phyloP scores from a whole-genome alignment of 108 stramenopile species.

The Skeletonema menzelii region DNA sequence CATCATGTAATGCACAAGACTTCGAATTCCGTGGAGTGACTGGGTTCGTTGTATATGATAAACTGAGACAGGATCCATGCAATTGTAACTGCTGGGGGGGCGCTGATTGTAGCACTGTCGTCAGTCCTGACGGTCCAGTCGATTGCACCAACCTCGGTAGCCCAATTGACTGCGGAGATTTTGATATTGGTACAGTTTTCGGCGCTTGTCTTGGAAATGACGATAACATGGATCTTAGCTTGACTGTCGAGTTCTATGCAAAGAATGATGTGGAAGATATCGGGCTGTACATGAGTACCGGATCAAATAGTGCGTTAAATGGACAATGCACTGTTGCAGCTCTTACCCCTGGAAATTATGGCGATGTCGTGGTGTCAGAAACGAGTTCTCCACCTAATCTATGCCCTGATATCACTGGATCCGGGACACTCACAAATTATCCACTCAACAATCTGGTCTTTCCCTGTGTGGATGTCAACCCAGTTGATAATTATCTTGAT shows the following conservation, averaged over 20 bases:
- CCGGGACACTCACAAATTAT: background rate
- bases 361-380: background rate
- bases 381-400: background rate
- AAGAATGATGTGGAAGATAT: background rate
- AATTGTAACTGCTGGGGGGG: background rate
- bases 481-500: background rate
- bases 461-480: background rate
- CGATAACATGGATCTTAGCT: background rate
- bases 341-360: background rate
- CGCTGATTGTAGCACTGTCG: background rate
- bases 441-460: background rate
- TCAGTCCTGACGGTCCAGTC: no score
- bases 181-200: background rate
- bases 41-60: background rate
- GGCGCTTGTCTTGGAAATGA: background rate
- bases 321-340: background rate
- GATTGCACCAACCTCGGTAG: no score
- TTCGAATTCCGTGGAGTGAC: background rate
- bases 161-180: background rate
- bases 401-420: background rate
- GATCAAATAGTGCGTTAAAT: background rate
- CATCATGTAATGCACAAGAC: constrained; percentile 1
- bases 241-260: background rate
- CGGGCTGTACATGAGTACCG: background rate
- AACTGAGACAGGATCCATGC: background rate